These are phyloP conservation scores for Stramenopiles sp. DNA, from an alignment of 352 stramenopile genomes.

Conservation along the genomic window DNA sequence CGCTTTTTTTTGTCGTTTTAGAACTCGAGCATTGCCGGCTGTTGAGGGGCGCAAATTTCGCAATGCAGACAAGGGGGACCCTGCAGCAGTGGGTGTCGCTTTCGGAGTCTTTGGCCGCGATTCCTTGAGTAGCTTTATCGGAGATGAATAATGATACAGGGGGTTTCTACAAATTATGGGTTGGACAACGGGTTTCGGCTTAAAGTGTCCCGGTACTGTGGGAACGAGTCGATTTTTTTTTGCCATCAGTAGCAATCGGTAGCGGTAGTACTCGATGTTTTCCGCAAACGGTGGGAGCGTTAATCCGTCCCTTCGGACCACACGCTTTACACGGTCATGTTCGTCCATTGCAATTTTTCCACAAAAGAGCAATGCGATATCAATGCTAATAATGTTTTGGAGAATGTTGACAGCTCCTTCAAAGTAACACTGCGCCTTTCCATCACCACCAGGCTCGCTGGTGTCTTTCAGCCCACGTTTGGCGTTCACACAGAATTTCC, in stretches of 20 bases:
- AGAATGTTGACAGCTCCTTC: constrained; percentile 6
- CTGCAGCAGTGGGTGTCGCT: too few relatives aligned
- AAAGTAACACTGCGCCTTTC: constrained; percentile 11
- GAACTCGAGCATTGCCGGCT: too few relatives aligned
- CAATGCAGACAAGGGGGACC: too few relatives aligned
- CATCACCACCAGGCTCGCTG: not conserved
- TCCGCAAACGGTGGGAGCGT: not conserved
- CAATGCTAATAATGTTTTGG: constrained; percentile 2
- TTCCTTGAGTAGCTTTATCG: too few relatives aligned
- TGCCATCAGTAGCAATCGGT: not conserved
- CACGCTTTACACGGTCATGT: constrained; percentile 4
- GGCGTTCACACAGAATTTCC: constrained; percentile 11
- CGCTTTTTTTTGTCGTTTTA: too few relatives aligned
- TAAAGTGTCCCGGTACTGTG: not conserved
- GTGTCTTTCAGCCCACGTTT: not conserved
- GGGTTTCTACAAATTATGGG: not conserved
- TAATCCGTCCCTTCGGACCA: constrained; percentile 6
- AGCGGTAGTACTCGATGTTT: not conserved
- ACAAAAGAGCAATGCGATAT: constrained; percentile 13
- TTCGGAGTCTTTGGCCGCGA: too few relatives aligned
- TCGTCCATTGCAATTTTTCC: constrained; percentile 13
- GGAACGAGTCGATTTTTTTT: not conserved
- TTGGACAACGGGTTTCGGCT: not conserved
- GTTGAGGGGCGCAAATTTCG: too few relatives aligned
- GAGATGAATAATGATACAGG: constrained; percentile 5